Percentiles rank a stretch among this genome's conserved stretches.
Evolutionary conservation across 139 green algal genomes (phyloP).

Genomic region (Chlorella sp.): DNA sequence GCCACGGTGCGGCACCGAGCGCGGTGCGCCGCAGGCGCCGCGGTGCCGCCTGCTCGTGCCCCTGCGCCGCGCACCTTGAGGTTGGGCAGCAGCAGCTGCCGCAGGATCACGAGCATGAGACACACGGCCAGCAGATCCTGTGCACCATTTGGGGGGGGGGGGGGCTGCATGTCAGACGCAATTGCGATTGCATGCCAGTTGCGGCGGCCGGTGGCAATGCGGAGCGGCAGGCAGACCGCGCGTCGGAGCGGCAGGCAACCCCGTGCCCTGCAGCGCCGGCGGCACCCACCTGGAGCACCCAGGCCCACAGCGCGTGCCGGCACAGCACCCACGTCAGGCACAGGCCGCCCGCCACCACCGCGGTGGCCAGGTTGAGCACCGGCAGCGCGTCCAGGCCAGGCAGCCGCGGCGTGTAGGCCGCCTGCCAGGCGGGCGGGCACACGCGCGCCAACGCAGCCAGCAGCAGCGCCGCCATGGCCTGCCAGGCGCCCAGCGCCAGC

Average conservation of each 20-base stretch:
- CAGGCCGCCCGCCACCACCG: conserved; percentile 23
- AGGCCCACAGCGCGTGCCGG: conserved; percentile 49
- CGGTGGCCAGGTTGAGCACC: conserved; percentile 9
- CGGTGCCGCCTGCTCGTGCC: no score
- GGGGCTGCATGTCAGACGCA: no score
- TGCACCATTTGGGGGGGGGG: no score
- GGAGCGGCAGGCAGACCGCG: no score
- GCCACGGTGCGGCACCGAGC: no score
- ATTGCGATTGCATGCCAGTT: no score
- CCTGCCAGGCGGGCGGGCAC: neutral
- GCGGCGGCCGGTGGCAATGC: no score
- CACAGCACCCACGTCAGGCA: conserved; percentile 49
- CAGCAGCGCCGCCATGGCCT: conserved; percentile 42
- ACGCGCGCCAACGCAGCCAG: conserved; percentile 18
- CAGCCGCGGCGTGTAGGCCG: conserved; percentile 9
- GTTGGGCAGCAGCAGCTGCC: conserved; percentile 33
- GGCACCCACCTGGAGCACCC: conserved; percentile 58
- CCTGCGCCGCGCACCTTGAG: conserved; percentile 3
- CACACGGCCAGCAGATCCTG: conserved; percentile 71
- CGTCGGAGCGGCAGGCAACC: no score
- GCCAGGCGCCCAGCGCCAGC: conserved; percentile 57
- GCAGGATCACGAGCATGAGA: conserved; percentile 75
- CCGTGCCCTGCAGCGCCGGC: no score
- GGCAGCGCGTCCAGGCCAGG: conserved; percentile 1
- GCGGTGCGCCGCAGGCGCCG: no score